Percentiles rank a stretch among this genome's conserved stretches.
Conservation (phyloP, 805 yeast genomes). For the Pichia sporocuriosa region DNA sequence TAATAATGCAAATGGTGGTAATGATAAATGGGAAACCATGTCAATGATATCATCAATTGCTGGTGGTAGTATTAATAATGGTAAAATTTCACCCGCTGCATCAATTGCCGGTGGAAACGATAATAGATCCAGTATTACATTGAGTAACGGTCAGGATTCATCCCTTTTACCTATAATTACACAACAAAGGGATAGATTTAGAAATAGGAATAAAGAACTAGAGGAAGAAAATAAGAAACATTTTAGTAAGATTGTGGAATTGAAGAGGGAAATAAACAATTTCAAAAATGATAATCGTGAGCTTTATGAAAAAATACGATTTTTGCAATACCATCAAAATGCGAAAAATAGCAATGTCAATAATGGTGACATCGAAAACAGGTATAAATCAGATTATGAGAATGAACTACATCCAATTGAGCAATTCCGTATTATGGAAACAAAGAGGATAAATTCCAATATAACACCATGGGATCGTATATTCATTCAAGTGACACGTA, state of each 20-base stretch:
- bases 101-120: constrained; percentile 39
- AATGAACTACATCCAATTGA: constrained; percentile 78
- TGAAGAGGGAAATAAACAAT: constrained; percentile 55
- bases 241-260: constrained; percentile 44
- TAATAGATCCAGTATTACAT: background rate
- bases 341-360: constrained; percentile 23
- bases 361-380: constrained; percentile 41
- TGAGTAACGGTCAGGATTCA: constrained; percentile 23
- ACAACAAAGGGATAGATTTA: constrained; percentile 90
- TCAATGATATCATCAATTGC: constrained; percentile 60
- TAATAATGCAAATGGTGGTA: constrained; percentile 18
- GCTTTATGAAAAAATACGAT: constrained; percentile 71
- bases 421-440: constrained; percentile 70
- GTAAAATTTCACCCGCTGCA: constrained; percentile 44
- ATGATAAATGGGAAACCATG: constrained; percentile 51
- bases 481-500: constrained; percentile 64
- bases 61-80: constrained; percentile 12
- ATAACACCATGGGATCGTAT: constrained; percentile 74
- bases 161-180: constrained; percentile 79
- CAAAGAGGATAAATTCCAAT: constrained; percentile 63
- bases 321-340: constrained; percentile 47
- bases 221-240: constrained; percentile 73
- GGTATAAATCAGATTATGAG: constrained; percentile 62
- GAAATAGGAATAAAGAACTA: constrained; percentile 72
- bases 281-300: constrained; percentile 71